Percentiles rank a stretch among this genome's conserved stretches.
Conservation (phyloP, 352 stramenopile species). For the Pythium chondricola region DNA sequence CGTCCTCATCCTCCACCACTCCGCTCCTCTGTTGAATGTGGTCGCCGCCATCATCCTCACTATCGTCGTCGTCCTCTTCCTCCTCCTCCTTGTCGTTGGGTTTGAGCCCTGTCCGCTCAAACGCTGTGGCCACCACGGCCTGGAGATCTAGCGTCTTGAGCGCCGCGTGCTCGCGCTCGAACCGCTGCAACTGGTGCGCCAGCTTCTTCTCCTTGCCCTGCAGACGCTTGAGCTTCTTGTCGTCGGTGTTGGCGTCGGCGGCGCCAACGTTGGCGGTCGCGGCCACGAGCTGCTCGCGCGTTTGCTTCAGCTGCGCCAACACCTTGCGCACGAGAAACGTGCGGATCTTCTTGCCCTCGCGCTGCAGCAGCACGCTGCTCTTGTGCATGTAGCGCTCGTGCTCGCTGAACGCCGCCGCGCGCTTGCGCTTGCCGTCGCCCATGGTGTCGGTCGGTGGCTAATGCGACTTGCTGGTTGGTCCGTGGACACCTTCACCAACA, state of each 20-base stretch:
- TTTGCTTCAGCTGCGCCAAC: slow-evolving; percentile 71
- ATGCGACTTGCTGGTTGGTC: too few relatives aligned
- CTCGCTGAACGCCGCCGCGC: slow-evolving; percentile 35
- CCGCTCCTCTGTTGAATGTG: neutral
- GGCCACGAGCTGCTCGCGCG: slow-evolving; percentile 24
- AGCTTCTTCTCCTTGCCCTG: slow-evolving; percentile 36
- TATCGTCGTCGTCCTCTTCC: slow-evolving; percentile 13
- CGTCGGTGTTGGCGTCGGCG: slow-evolving; percentile 2
- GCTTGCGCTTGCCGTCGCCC: slow-evolving; percentile 37
- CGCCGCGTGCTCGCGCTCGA: slow-evolving; percentile 48
- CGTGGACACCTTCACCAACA: too few relatives aligned
- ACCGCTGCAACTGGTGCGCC: slow-evolving; percentile 27
- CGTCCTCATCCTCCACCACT: slow-evolving; percentile 16
- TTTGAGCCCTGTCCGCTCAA: slow-evolving; percentile 39
- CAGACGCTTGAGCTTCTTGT: slow-evolving; percentile 24
- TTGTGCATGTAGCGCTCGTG: slow-evolving; percentile 73
- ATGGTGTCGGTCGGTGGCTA: too few relatives aligned
- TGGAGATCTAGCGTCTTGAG: slow-evolving; percentile 57
- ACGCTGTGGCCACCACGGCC: slow-evolving; percentile 33
- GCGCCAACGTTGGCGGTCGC: neutral
- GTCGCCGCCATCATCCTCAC: slow-evolving; percentile 13
- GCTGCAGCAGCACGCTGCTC: slow-evolving; percentile 57
- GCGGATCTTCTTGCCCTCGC: slow-evolving; percentile 70
- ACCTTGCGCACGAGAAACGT: slow-evolving; percentile 56
- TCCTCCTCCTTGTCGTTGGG: slow-evolving; percentile 16